Evolutionary conservation across 192 early-diverging fungal species (phyloP), one percentile per base, ranked within the genome.

Genomic region (Cladochytrium replicatum): DNA sequence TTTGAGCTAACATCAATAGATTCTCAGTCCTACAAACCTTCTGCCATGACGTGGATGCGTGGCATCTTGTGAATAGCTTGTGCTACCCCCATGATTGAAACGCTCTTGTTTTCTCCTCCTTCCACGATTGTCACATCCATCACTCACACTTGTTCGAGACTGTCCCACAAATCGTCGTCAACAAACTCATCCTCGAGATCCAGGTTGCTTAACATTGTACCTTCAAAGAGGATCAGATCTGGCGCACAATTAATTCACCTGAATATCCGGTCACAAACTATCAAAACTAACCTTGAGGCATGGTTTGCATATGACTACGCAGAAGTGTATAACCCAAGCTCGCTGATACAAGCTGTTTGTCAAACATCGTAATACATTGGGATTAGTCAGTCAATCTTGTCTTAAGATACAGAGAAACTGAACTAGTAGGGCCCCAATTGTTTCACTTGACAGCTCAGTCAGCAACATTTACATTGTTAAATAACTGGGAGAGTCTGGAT

Each of bases 321-420:
- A 64, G 41, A 50, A n/a, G 43, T 32, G 13, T 28, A 11, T 29
- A 64, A 11, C n/a, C 60, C 66, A 37, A 64, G 7, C 21, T 58
- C 43, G 2, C 11, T 0, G 48, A 68, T 64, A 13, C 40, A 17
- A 61, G 46, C 6, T 1, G 17, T 28, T 50, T 46, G 40, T 68
- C 37, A 1, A 61, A 52, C 11, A 64, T 25, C 3, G 61, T 9
- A 24, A 38, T 83, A 11, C 57, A 52, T 11, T 64, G 64, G 1
- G 78, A 71, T 30, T 87, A 80, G 1, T 81, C 63, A 29, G 87
- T 67, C 4, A 89, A 46, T 0, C 78, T 78, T 28, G 69, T 48
- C 6, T 77, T 64, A 7, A 87, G 61, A 7, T 82, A 78, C 24
- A 72, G 74, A 64, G 85, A 87, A 22, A 84, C 86, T 11, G 79